These are phyloP conservation scores for Eucalyptus grandis DNA, from an alignment of 345 rosid genomes.

Conservation along the genomic window DNA sequence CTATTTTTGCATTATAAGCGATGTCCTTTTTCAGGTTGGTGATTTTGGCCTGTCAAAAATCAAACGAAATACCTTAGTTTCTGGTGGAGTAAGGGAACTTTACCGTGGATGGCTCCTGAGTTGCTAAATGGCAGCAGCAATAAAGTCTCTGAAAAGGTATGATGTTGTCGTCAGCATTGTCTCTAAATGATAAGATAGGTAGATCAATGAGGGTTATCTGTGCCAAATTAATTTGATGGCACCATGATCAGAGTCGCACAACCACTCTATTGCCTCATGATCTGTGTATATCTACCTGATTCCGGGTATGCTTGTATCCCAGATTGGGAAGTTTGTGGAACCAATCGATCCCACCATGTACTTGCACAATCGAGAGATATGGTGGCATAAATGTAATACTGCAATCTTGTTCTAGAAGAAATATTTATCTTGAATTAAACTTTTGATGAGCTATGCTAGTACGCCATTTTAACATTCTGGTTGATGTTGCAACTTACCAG, in stretches of 20 bases:
- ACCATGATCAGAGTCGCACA: not conserved
- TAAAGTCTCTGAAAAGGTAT: conserved; percentile 78
- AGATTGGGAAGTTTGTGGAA: not conserved
- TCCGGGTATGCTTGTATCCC: not conserved
- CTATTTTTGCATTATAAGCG: not conserved
- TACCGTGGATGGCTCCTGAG: conserved; percentile 99
- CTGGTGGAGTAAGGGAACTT: conserved; percentile 96
- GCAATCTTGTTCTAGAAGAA: not conserved
- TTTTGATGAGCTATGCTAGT: not conserved
- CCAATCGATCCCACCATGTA: not conserved
- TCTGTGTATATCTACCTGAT: not conserved
- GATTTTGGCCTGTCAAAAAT: conserved; percentile 90
- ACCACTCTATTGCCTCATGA: not conserved
- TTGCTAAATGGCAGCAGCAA: conserved; percentile 66
- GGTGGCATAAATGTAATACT: not conserved
- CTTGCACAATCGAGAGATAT: not conserved
- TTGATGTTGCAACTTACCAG: not conserved
- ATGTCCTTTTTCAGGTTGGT: conserved; percentile 45
- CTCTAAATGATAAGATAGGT: not conserved
- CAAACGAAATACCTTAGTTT: conserved; percentile 73
- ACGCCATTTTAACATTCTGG: not conserved
- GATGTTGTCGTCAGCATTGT: not conserved
- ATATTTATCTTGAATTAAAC: not conserved
- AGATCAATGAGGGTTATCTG: not conserved
- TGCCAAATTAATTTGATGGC: not conserved